Conservation (phyloP, 306 rosid species). For the Quercus parvula region DNA sequence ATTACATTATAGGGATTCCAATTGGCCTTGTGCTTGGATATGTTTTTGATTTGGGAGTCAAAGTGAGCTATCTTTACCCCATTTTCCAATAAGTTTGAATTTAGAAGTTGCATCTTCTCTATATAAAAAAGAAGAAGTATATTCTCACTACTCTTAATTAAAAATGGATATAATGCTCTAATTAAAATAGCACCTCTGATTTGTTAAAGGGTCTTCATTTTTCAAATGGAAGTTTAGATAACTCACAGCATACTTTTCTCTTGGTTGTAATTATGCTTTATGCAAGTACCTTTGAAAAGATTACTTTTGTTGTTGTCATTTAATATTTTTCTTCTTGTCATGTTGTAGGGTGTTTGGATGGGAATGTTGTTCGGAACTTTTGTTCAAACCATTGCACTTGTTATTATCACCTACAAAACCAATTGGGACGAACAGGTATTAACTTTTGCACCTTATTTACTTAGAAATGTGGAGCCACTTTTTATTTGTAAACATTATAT, state of each 20-base stretch:
- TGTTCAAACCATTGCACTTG: slow-evolving; percentile 45
- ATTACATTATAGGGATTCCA: slow-evolving; percentile 53
- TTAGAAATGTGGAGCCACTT: no score
- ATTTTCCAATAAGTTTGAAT: not conserved
- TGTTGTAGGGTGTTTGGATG: slow-evolving; percentile 55
- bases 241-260: no score
- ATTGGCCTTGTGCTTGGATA: slow-evolving; percentile 42
- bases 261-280: no score
- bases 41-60: slow-evolving; percentile 29
- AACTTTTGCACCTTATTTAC: not conserved
- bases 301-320: not conserved
- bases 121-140: no score
- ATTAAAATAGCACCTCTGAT: no score
- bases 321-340: not conserved
- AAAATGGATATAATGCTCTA: no score
- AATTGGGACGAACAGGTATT: slow-evolving; percentile 66
- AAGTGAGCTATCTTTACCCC: slow-evolving; percentile 19
- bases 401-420: slow-evolving; percentile 39
- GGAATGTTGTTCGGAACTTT: slow-evolving; percentile 63
- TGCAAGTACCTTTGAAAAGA: no score
- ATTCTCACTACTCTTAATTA: no score
- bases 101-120: no score
- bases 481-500: not conserved
- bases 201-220: no score
- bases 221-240: no score